Evolutionary conservation across 306 rosid species (phyloP), one percentile per base, ranked within the genome.

Genomic region (Calophaca sinica): DNA sequence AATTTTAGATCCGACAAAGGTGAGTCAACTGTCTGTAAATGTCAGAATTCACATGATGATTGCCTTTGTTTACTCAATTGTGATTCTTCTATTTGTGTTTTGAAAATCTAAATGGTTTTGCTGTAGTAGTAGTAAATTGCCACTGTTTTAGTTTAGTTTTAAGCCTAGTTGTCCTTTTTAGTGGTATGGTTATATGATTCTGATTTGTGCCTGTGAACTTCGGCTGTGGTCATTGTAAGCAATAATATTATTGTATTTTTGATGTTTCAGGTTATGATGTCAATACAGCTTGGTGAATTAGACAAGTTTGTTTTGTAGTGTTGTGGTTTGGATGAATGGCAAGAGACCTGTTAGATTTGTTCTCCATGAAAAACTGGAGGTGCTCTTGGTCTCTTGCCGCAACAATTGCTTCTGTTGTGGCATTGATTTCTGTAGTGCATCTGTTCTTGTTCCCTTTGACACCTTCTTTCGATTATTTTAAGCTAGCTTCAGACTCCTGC

Each of bases 381-480:
- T 83, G 87, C 67, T 88, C 99, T 66, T 86, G 93, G 96, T 89
- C 87, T 78, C 84, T 87, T 52, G 81, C 76, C 15, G 90, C 88
- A 5, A 65, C 93, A 3, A 46, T 91, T 86, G 90, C 89, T 60
- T 87, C 93, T 58, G 62, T 87, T 75, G 50, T 90, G 72, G 93
- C 85, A 36, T 68, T 94, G 87, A 87, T 81, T 74, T 88, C 91
- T 14, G 71, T 86, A 1, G 88, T 94, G 33, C 97, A 91, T 86
- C 73, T 90, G 61, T 92, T 91, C 85, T 81, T 89, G 84, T 89
- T 87, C 84, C 98, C 98, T 26, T 70, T 91, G 88, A 80, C 83
- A 28, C 96, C 97, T 69, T 55, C 93, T 74, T 81, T 90, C 48
- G 77, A 79, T 81, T 88, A 90, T 82, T 87, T 91, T 28, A 89